Conservation (phyloP, 2,329 filamentous ascomycete genomes). For the Cladorrhinum sp. region DNA sequence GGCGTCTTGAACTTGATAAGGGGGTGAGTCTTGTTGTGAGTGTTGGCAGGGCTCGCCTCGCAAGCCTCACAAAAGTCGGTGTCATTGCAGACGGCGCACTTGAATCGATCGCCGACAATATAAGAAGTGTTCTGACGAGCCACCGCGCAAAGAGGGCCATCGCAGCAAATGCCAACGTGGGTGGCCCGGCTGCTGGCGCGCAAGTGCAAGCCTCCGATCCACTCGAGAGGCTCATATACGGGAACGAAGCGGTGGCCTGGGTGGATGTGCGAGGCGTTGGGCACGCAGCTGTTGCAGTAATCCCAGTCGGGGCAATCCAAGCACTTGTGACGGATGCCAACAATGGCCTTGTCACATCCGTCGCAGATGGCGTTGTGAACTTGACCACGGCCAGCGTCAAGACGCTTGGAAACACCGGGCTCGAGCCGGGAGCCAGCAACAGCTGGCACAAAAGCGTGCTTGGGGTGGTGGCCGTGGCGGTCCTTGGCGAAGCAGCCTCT, state of each 20-base stretch:
- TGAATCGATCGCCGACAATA: slow-evolving; percentile 87
- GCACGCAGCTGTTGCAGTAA: slow-evolving; percentile 77
- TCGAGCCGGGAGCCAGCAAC: slow-evolving; percentile 61
- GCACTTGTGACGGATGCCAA: slow-evolving; percentile 92
- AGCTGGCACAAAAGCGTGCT: slow-evolving; percentile 72
- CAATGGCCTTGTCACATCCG: slow-evolving; percentile 84
- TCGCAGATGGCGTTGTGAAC: slow-evolving; percentile 90
- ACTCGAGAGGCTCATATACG: slow-evolving; percentile 69
- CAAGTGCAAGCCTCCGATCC: slow-evolving; percentile 36
- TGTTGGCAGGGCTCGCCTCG: slow-evolving; percentile 80
- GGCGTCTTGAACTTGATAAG: slow-evolving; percentile 96
- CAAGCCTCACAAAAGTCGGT: slow-evolving; percentile 93
- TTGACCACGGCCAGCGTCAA: slow-evolving; percentile 75
- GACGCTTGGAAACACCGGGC: slow-evolving; percentile 60
- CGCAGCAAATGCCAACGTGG: slow-evolving; percentile 88
- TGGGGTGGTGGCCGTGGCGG: slow-evolving; percentile 87
- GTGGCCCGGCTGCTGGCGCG: slow-evolving; percentile 44
- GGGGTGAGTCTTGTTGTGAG: slow-evolving; percentile 93
- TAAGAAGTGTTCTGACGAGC: slow-evolving; percentile 51
- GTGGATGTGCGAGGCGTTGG: slow-evolving; percentile 66
- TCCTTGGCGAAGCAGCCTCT: slow-evolving; percentile 71
- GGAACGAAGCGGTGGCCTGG: slow-evolving; percentile 84
- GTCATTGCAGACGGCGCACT: slow-evolving; percentile 94
- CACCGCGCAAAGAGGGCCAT: slow-evolving; percentile 78
- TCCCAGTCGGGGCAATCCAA: slow-evolving; percentile 97